Evolutionary conservation across 805 yeast genomes (phyloP), one percentile per base, ranked within the genome.

Genomic region (Groenewaldozyma salmanticensis): DNA sequence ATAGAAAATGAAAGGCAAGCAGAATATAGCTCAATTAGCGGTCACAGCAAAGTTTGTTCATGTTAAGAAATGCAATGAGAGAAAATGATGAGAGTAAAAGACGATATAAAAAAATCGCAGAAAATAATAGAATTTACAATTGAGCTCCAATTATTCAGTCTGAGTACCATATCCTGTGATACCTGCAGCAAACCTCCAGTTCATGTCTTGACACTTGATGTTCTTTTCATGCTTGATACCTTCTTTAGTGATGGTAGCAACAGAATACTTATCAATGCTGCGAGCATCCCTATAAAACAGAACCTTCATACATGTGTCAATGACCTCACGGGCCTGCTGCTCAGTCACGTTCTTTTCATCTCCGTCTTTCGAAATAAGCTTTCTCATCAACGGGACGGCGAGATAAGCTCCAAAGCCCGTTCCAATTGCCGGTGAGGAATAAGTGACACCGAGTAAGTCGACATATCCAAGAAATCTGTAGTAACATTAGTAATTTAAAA

Each of bases 351-450:
- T 78, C 31, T 64, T 71, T 44, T 74, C 83, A 55, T 87, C 95
- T 21, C 71, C 77, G 52, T 87, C 96, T 33, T 68, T 65, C 44
- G 86, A 94, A 27, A 82, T 84, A 44, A 80, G 72, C 59, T 82
- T 78, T 67, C 99, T 79, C 59, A 92, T 71, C 53, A 92, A 65
- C 20, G 99, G 99, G 34, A 87, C 65, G 2, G 98, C 99, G 62
- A 92, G 71, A 62, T 92, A 88, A 7, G 94, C 81, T 44, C 98
- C 99, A 60, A 87, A 90, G 1, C 99, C 99, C 2, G 97, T 88
- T 35, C 96, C 96, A 43, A 92, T 66, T 2, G 94, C 71, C 22
- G 95, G 92, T 0, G 97, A 72, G 3, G 84, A 72, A 62, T 84
- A 92, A 2, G 95, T 74, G 21, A 87, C 95, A 38, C 99, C 99